Conservation (phyloP, 1,139 yeast genomes). For the Sugiyamaella neomexicana region DNA sequence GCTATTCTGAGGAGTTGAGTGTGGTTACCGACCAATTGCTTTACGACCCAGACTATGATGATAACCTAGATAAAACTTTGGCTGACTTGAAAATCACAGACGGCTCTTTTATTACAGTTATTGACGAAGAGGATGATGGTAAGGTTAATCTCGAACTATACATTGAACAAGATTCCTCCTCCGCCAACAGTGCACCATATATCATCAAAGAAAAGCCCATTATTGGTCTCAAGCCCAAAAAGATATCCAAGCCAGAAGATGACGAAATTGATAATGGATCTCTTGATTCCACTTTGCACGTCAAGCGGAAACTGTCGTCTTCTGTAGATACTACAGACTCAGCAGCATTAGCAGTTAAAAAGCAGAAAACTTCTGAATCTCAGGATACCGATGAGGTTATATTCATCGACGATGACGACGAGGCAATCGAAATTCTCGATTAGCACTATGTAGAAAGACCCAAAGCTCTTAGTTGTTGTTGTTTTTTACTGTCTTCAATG, state of each 20-base stretch:
- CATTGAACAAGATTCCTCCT: slow-evolving; percentile 30
- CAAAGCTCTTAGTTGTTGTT: neutral
- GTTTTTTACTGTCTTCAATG: neutral
- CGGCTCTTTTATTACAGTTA: slow-evolving; percentile 65
- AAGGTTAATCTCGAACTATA: slow-evolving; percentile 70
- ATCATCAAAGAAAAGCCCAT: slow-evolving; percentile 24
- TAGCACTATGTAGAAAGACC: slow-evolving; percentile 13
- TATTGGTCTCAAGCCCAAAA: slow-evolving; percentile 23
- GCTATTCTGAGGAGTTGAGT: slow-evolving; percentile 65
- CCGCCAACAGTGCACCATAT: slow-evolving; percentile 18
- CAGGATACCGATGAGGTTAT: slow-evolving; percentile 27
- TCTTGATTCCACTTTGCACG: slow-evolving; percentile 9
- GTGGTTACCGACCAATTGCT: slow-evolving; percentile 64
- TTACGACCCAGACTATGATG: slow-evolving; percentile 89
- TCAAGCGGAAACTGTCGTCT: slow-evolving; percentile 1
- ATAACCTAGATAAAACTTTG: slow-evolving; percentile 56
- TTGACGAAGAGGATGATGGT: slow-evolving; percentile 70
- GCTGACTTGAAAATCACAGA: slow-evolving; percentile 55
- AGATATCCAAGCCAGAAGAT: slow-evolving; percentile 11
- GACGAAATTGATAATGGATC: slow-evolving; percentile 18
- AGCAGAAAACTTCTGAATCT: neutral
- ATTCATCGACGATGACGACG: slow-evolving; percentile 35
- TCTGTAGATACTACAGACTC: neutral
- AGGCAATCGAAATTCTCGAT: slow-evolving; percentile 32
- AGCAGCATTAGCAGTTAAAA: neutral